Conservation (phyloP, 2,329 filamentous ascomycete genomes). For the Trichophyton mentagrophytes region DNA sequence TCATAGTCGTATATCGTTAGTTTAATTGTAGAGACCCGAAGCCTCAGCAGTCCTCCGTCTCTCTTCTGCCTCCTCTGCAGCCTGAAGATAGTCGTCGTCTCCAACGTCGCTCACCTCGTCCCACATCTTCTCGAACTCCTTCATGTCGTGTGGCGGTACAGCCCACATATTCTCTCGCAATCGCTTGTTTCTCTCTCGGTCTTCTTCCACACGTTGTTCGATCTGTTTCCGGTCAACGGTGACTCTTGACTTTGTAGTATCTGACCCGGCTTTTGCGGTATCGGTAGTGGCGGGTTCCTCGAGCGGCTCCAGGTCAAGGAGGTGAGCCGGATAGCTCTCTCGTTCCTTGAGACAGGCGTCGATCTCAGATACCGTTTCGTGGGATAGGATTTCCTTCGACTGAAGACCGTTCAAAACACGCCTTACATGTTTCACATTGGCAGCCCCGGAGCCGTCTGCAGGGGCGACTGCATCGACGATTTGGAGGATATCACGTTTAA, state of each 20-base stretch:
- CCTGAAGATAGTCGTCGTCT: slow-evolving; percentile 69
- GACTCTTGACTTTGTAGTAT: slow-evolving; percentile 27
- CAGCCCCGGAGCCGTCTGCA: slow-evolving; percentile 71
- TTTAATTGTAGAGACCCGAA: slow-evolving; percentile 8
- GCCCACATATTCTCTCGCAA: slow-evolving; percentile 90
- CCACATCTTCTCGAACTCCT: slow-evolving; percentile 72
- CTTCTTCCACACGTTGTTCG: slow-evolving; percentile 93
- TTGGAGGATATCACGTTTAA: slow-evolving; percentile 80
- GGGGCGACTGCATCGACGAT: slow-evolving; percentile 89
- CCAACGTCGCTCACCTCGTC: slow-evolving; percentile 77
- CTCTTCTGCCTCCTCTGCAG: slow-evolving; percentile 58
- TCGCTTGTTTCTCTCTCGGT: slow-evolving; percentile 86
- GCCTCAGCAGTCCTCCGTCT: slow-evolving; percentile 35
- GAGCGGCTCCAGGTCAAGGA: slow-evolving; percentile 35
- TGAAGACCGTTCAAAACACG: slow-evolving; percentile 63
- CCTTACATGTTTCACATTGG: slow-evolving; percentile 85
- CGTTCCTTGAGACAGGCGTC: slow-evolving; percentile 72
- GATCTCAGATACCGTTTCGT: slow-evolving; percentile 63
- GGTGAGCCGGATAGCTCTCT: slow-evolving; percentile 51
- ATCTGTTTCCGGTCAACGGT: slow-evolving; percentile 73
- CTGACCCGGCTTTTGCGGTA: slow-evolving; percentile 14
- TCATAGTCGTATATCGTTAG: not conserved
- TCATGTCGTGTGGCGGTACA: slow-evolving; percentile 50
- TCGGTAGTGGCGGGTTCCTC: slow-evolving; percentile 17
- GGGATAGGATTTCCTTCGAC: slow-evolving; percentile 57